These are phyloP conservation scores for Cicer judaicum DNA, from an alignment of 306 rosid genomes.

Conservation along the genomic window DNA sequence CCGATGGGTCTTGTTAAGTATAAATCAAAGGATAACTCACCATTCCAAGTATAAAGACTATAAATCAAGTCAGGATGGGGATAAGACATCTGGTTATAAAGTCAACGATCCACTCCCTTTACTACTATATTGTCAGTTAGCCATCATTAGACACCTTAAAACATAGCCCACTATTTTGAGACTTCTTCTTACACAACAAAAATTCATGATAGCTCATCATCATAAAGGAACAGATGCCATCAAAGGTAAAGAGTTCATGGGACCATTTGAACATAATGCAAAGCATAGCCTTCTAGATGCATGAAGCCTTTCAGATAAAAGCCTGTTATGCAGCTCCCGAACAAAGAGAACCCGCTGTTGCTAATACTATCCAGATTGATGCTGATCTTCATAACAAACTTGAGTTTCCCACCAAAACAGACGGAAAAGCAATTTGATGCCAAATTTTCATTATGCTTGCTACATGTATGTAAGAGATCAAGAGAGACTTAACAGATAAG, in stretches of 20 bases:
- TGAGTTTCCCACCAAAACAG: slow-evolving; percentile 36
- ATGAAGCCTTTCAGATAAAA: slow-evolving; percentile 33
- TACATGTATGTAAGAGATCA: slow-evolving; percentile 11
- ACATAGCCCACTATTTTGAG: not conserved
- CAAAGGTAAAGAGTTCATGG: not conserved
- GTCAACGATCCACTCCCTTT: not conserved
- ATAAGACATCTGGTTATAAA: not conserved
- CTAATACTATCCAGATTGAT: slow-evolving; percentile 15
- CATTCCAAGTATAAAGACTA: not conserved
- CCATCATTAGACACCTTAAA: slow-evolving; percentile 30
- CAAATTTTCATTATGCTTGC: slow-evolving; percentile 28
- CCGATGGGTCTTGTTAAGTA: not conserved
- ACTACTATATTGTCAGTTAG: not conserved
- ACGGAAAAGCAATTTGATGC: slow-evolving; percentile 2
- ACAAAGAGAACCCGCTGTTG: slow-evolving; percentile 10
- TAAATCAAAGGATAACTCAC: not conserved
- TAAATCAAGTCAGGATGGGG: not conserved
- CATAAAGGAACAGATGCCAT: not conserved
- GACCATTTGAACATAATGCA: slow-evolving; percentile 19
- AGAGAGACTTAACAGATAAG: slow-evolving; percentile 18
- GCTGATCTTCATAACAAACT: slow-evolving; percentile 24
- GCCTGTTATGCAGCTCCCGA: slow-evolving; percentile 22
- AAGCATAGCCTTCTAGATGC: slow-evolving; percentile 21
- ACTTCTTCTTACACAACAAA: slow-evolving; percentile 19
- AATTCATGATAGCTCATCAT: slow-evolving; percentile 29